Base-by-base conservation (phyloP, 371 early-diverging fungal genomes). In the Rhizomucor pusillus region DNA sequence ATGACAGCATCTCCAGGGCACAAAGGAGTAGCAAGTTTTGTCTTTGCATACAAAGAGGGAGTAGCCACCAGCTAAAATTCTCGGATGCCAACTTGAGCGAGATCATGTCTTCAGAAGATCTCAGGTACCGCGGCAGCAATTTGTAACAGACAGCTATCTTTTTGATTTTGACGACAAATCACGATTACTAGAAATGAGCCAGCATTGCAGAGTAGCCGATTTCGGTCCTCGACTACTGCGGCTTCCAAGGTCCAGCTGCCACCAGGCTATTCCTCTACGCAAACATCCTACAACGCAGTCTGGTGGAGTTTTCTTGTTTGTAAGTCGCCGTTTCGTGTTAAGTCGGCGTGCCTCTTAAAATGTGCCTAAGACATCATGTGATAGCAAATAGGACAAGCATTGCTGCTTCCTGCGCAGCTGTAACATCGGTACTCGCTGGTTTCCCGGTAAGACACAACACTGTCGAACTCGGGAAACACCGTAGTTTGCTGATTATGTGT, bases 401-500 rank as follows among this genome's bases (percentile, higher is more conserved):
- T 39, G 85, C 83, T n/a, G 85, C 85, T 20, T 81, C 82, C 9
- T 67, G 75, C 56, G 85, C 83, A n/a, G 85, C 83, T 4, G 71
- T 78, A 16, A 70, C 69, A 12, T 76, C 82, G 50, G 85, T 85
- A 1, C 48, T 80, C 25, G 75, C 80, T 47, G 85, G 85, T 1
- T 85, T 80, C 61, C 85, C 85, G 25, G 81, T 84, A 65, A 72
- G 71, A 52, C n/a, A 36, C 7, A 35, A 37, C 18, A 29, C 0
- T 29, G 18, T 14, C 33, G 14, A 18, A 23, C 16, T 44, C 19
- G 9, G 18, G 4, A n/a, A n/a, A n/a, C n/a, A n/a, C n/a, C n/a
- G n/a, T n/a, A n/a, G n/a, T n/a, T 3, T 29, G 29, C 7, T 29
- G 7, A 29, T 29, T 29, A 29, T 10, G 12, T 3, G 41, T 13